Evolutionary conservation across 2,329 filamentous ascomycete genomes (phyloP), one percentile per base, ranked within the genome.

Genomic region (Pyricularia grisea): DNA sequence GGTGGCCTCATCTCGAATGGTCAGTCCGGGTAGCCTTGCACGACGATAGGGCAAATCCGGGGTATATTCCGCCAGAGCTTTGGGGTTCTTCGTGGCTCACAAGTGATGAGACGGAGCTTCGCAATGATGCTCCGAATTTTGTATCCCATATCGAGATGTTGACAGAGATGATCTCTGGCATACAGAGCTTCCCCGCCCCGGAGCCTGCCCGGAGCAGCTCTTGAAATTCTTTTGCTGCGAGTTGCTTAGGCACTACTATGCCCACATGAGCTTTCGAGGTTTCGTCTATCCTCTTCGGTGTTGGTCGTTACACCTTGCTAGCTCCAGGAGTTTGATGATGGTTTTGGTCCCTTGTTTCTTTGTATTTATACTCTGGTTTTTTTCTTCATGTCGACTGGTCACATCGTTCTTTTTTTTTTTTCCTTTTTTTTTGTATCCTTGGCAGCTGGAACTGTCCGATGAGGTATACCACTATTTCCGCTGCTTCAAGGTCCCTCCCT

Each of bases 1-100:
- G 86, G 86, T 88, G 85, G 86, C 81, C 83, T 42, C 85, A 87
- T 71, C 79, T 88, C 6, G 85, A 88, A 73, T 88, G 86, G 86
- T 85, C 86, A 0, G 79, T 88, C 68, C 81, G 84, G 11, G 86
- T 88, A 66, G 85, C 85, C 4, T 76, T 88, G n/a, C 85, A 84
- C 75, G 85, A 88, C 64, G 81, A 83, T 58, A 76, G 79, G 67
- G 76, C 78, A 27, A 84, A 84, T 33, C 81, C 82, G 25, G 76
- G 77, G 67, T 77, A 80, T 23, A 86, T 88, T 28, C 85, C 86
- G 0, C 76, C 84, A 2, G 84, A 87, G 5, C 77, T 88, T 17
- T 88, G 86, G 86, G 86, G 86, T 33, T 79, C 80, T 6, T 82
- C 85, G 72, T 83, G 82, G 77, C 79, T 81, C 9, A 78, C 23